Percentiles rank a stretch among this genome's conserved stretches.
phyloP scores from a whole-genome alignment of 148 eudicot species.

The Cornus florida region DNA sequence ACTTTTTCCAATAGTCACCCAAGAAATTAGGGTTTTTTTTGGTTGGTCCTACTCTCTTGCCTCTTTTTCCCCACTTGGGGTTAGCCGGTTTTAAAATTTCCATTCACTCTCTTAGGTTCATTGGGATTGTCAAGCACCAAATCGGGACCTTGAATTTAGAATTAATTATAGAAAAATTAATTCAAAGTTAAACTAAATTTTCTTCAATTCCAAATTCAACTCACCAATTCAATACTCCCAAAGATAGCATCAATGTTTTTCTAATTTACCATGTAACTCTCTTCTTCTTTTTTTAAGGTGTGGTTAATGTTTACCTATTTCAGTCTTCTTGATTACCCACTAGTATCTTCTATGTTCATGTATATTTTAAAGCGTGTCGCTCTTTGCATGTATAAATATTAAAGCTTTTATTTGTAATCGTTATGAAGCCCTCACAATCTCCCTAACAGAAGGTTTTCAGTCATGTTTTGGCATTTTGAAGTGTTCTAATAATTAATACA shows the following conservation, averaged over 20 bases:
- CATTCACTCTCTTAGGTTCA: background rate
- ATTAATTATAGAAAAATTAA: no score
- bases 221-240: no score
- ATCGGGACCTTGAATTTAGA: no score
- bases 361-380: background rate
- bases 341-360: background rate
- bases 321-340: background rate
- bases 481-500: background rate
- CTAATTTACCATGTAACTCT: background rate
- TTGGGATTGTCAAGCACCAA: background rate
- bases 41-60: background rate
- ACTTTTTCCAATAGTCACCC: background rate
- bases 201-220: no score
- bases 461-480: background rate
- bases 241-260: no score
- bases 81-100: background rate
- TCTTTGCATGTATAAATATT: background rate
- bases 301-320: background rate
- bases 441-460: no score
- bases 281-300: background rate
- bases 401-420: background rate
- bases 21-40: slow-evolving; percentile 5
- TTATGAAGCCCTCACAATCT: background rate
- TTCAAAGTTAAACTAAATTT: no score
- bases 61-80: background rate